A percentile compares a stretch with the other conserved stretches of the same genome.
phyloP scores from a whole-genome alignment of 352 stramenopile genomes.

The Pythium brachiatum region DNA sequence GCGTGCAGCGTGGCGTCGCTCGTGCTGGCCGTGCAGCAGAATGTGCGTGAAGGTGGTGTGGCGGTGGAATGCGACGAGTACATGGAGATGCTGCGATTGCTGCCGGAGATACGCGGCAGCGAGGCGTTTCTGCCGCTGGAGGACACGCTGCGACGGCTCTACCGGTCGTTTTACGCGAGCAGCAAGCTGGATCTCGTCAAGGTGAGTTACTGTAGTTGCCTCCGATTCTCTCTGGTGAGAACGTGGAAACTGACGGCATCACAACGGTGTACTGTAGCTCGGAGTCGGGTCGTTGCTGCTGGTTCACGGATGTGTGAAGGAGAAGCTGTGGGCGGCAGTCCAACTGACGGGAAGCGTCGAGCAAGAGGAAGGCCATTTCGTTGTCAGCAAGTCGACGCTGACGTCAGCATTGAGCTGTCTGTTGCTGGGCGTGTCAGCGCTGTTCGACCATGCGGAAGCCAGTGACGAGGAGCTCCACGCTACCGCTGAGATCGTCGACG shows the following conservation, averaged over 20 bases:
- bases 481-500: slow-evolving; percentile 51
- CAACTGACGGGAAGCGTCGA: slow-evolving; percentile 27
- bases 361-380: slow-evolving; percentile 1
- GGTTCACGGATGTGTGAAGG: slow-evolving; percentile 43
- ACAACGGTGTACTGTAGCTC: slow-evolving; percentile 28
- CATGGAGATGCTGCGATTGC: slow-evolving; percentile 49
- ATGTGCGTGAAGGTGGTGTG: slow-evolving; percentile 19
- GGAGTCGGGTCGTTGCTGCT: slow-evolving; percentile 53
- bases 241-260: not conserved
- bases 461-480: slow-evolving; percentile 51
- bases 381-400: slow-evolving; percentile 3
- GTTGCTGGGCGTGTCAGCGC: slow-evolving; percentile 48
- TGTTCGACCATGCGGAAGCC: slow-evolving; percentile 64
- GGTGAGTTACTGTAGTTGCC: slow-evolving; percentile 18
- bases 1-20: slow-evolving; percentile 42
- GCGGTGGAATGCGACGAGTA: slow-evolving; percentile 53
- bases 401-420: slow-evolving; percentile 41
- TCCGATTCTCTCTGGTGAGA: not conserved
- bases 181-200: slow-evolving; percentile 61
- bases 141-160: slow-evolving; percentile 63
- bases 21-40: slow-evolving; percentile 34
- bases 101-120: slow-evolving; percentile 50
- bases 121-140: slow-evolving; percentile 68
- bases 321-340: slow-evolving; percentile 60
- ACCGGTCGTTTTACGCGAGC: slow-evolving; percentile 54